Percentiles rank a stretch among this genome's conserved stretches.
These are phyloP conservation scores for Larix kaempferi DNA, from an alignment of 75 land plant species.

Conservation along the genomic window DNA sequence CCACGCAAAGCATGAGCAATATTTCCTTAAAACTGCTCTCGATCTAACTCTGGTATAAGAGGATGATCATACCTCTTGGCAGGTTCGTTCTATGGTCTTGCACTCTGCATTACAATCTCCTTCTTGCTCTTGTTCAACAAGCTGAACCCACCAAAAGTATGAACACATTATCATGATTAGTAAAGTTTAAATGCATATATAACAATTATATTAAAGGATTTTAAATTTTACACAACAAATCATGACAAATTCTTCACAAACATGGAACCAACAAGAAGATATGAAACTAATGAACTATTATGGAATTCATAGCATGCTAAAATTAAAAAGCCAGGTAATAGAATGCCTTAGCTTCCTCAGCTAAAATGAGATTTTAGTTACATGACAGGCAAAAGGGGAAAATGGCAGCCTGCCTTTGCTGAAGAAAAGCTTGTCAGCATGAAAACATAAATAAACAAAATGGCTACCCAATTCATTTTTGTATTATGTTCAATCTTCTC, in stretches of 20 bases:
- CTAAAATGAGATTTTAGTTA: background rate
- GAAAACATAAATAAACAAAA: background rate
- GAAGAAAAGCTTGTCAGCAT: background rate
- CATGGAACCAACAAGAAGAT: too few species aligned
- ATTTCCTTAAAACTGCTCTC: background rate
- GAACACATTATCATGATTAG: background rate
- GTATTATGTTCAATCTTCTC: too few species aligned
- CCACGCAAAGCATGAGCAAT: background rate
- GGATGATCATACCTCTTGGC: conserved; percentile 74
- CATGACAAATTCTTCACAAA: background rate
- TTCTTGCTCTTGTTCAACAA: conserved; percentile 83
- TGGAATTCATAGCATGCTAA: too few species aligned
- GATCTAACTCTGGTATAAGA: background rate
- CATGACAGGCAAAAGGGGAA: background rate
- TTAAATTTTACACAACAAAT: background rate
- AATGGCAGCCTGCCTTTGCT: background rate
- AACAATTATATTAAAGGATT: background rate
- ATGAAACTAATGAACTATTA: too few species aligned
- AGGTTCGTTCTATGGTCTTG: conserved; percentile 90
- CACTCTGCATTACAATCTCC: conserved; percentile 94
- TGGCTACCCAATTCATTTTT: background rate
- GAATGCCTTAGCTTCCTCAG: background rate
- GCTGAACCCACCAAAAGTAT: conserved; percentile 40
- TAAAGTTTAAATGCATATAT: background rate
- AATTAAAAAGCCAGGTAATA: background rate